Evolutionary conservation across 768 basidiomycete genomes (phyloP), one percentile per base, ranked within the genome.

Genomic region (Hydnum rufescens): DNA sequence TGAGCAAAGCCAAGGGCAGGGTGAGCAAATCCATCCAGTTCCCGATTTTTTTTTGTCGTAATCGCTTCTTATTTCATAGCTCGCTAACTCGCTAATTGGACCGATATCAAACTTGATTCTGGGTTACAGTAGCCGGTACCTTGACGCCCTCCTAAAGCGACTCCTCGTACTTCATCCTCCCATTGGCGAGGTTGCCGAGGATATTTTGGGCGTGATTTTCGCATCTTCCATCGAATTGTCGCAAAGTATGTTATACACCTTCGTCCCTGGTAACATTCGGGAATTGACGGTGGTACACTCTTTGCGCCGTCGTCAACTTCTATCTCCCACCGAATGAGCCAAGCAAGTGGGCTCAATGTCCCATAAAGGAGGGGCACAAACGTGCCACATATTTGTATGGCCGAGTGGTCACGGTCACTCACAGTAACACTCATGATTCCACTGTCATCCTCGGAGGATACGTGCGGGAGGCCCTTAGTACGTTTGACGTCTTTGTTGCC

Each of bases 351-450:
- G 51, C 53, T 6, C 53, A 58, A 3, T 16, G 60, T 5, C 39
- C 51, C 30, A 19, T 19, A 8, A 39, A 39, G 34, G 34, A 8
- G 19, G 34, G 19, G 5, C 52, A 56, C 16, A 59, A 59, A 23
- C n/a, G 49, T 63, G 43, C 42, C 64, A 32, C 59, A 63, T 30
- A 61, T 64, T 68, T 71, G 59, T 60, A 70, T 25, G 59, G 58
- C 32, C 59, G 60, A 26, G 61, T 73, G 13, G 52, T 56, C 32
- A 54, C 53, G 2, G 55, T 62, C 19, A 51, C 39, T 49, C 13
- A 18, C 29, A 28, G 36, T 34, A 16, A 69, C 71, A 6, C 62
- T 82, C 39, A 67, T 73, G 2, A 23, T 18, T 51, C 19, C 16
- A 19, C 13, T 34, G 16, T 19, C 29, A 18, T 34, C 26, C 31